These are phyloP conservation scores for Geotrichum carabidarum DNA, from an alignment of 1,139 yeast genomes.

Conservation along the genomic window DNA sequence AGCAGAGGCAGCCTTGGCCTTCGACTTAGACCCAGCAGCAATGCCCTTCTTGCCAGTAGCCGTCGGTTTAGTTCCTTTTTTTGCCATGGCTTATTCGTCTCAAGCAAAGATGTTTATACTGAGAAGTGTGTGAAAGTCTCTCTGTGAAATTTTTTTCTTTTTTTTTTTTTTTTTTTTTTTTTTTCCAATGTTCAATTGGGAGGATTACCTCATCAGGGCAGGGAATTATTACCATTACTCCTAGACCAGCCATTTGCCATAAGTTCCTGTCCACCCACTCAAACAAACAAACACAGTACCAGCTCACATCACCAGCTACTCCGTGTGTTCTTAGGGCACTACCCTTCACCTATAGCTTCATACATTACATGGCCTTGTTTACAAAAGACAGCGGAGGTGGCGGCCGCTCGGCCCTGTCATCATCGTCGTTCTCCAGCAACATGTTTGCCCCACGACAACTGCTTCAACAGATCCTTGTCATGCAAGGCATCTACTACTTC, in stretches of 20 bases:
- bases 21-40: not conserved
- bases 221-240: not conserved
- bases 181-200: not conserved
- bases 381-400: not conserved
- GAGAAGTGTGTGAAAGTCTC: not conserved
- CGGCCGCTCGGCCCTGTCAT: not conserved
- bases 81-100: slow-evolving; percentile 5
- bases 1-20: not conserved
- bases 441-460: slow-evolving; percentile 37
- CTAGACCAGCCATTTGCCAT: not conserved
- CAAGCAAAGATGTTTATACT: not conserved
- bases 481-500: slow-evolving; percentile 38
- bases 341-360: not conserved
- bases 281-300: not conserved
- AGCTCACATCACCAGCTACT: no score
- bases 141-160: not conserved
- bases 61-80: not conserved
- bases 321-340: no score
- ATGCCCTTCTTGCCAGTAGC: not conserved
- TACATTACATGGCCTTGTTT: not conserved
- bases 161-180: not conserved
- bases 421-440: slow-evolving; percentile 4
- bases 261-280: not conserved
- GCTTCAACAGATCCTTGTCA: slow-evolving; percentile 37
- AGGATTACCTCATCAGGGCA: slow-evolving; percentile 10